These are phyloP conservation scores for Wolfiporia cocos DNA, from an alignment of 1,284 basidiomycete genomes.

Conservation along the genomic window DNA sequence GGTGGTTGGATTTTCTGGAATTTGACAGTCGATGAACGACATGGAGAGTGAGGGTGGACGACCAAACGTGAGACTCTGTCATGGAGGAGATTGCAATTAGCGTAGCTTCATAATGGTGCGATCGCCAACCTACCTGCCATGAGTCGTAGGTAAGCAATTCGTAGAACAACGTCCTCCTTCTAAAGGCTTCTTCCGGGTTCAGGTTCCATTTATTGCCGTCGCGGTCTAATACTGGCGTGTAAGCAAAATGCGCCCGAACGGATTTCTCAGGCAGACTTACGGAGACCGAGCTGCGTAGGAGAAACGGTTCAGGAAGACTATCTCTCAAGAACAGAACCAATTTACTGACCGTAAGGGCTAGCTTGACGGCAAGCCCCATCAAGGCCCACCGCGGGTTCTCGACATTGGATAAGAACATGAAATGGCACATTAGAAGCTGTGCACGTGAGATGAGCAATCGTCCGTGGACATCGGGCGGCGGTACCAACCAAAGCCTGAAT, in stretches of 20 bases:
- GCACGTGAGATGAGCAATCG: constrained; percentile 20
- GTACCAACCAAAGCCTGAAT: constrained; percentile 57
- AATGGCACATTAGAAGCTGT: constrained; percentile 65
- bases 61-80: constrained; percentile 64
- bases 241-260: too few relatives aligned
- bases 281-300: constrained; percentile 62
- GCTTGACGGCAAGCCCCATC: constrained; percentile 63
- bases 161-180: constrained; percentile 56
- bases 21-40: constrained; percentile 53
- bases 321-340: constrained; percentile 62
- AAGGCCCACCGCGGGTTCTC: constrained; percentile 61
- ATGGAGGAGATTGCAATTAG: not conserved
- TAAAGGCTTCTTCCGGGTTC: constrained; percentile 48
- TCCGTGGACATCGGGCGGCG: constrained; percentile 24
- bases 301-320: too few relatives aligned
- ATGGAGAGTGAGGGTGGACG: constrained; percentile 58
- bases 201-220: constrained; percentile 67
- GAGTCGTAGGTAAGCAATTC: constrained; percentile 64
- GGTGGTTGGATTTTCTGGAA: constrained; percentile 40
- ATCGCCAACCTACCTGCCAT: constrained; percentile 47
- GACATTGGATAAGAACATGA: constrained; percentile 62
- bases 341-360: constrained; percentile 58
- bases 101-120: constrained; percentile 5
- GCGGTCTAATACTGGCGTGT: constrained; percentile 37
- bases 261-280: too few relatives aligned